These are phyloP conservation scores for Penicillium sp. DNA, from an alignment of 2,329 filamentous ascomycete genomes.

Conservation along the genomic window DNA sequence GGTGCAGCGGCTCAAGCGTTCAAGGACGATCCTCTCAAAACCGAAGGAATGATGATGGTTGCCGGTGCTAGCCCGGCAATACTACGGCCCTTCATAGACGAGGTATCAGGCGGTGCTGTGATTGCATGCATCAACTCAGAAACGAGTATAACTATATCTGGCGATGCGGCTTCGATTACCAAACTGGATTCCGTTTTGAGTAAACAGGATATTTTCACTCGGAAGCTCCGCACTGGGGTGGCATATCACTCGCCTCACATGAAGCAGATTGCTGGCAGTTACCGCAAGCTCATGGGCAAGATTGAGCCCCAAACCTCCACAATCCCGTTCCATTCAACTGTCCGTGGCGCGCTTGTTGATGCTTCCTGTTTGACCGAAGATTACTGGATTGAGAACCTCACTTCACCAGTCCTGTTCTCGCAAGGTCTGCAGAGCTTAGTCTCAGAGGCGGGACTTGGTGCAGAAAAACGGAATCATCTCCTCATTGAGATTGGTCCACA, in stretches of 20 bases:
- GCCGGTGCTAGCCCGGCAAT: conserved; percentile 23
- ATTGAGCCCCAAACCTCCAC: conserved; percentile 16
- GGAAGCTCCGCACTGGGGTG: conserved; percentile 28
- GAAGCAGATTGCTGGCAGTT: conserved; percentile 21
- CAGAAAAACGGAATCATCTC: conserved; percentile 9
- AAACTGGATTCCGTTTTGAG: conserved; percentile 16
- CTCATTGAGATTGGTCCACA: conserved; percentile 26
- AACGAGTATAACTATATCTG: conserved; percentile 28
- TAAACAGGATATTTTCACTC: conserved; percentile 28
- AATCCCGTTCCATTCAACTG: conserved; percentile 25
- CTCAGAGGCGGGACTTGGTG: not conserved
- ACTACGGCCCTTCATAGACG: conserved; percentile 21
- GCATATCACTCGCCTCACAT: conserved; percentile 38
- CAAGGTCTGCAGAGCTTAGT: conserved; percentile 19
- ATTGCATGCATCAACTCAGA: conserved; percentile 31
- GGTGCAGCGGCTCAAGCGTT: conserved; percentile 22
- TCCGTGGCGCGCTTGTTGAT: conserved; percentile 18
- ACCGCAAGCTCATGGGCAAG: conserved; percentile 21
- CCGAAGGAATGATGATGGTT: conserved; percentile 30
- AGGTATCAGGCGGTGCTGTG: conserved; percentile 20
- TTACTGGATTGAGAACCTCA: conserved; percentile 27
- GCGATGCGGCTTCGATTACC: conserved; percentile 23
- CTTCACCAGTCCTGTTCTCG: conserved; percentile 25
- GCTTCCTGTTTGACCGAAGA: conserved; percentile 14
- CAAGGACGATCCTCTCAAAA: conserved; percentile 15